These are phyloP conservation scores for Onygenales sp. DNA, from an alignment of 2,329 filamentous ascomycete genomes.

Conservation along the genomic window DNA sequence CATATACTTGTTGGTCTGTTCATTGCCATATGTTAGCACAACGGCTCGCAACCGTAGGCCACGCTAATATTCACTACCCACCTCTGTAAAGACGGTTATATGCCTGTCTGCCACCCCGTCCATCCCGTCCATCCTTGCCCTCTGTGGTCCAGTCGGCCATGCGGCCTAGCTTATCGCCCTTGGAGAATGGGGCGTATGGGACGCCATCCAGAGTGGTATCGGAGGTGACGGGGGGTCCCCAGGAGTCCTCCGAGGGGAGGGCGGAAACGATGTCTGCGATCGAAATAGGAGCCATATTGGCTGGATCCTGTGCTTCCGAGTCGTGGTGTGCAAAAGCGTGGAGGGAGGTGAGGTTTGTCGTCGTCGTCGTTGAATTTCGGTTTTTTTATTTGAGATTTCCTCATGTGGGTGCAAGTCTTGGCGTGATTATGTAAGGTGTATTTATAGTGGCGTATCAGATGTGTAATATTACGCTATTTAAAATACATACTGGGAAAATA, in stretches of 20 bases:
- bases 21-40: conserved; percentile 10
- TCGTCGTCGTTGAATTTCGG: conserved; percentile 1
- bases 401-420: conserved; percentile 8
- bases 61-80: conserved; percentile 29
- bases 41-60: conserved; percentile 4
- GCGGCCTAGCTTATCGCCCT: conserved; percentile 95
- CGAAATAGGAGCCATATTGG: conserved; percentile 43
- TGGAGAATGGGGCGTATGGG: conserved; percentile 95
- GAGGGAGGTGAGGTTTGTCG: not conserved
- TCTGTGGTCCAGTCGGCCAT: conserved; percentile 98
- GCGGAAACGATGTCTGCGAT: conserved; percentile 59
- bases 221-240: conserved; percentile 74
- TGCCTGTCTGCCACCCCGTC: conserved; percentile 69
- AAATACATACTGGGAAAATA: not conserved
- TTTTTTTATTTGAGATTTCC: conserved; percentile 6
- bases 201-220: conserved; percentile 91
- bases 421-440: conserved; percentile 4
- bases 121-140: conserved; percentile 62
- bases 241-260: conserved; percentile 67
- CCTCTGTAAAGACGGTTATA: conserved; percentile 93
- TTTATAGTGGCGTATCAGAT: not conserved
- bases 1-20: conserved; percentile 91
- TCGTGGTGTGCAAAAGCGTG: not conserved
- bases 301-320: conserved; percentile 3
- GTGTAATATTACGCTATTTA: not conserved